Base-by-base conservation (phyloP, 1,284 basidiomycete species). In the Athelia psychrophila region DNA sequence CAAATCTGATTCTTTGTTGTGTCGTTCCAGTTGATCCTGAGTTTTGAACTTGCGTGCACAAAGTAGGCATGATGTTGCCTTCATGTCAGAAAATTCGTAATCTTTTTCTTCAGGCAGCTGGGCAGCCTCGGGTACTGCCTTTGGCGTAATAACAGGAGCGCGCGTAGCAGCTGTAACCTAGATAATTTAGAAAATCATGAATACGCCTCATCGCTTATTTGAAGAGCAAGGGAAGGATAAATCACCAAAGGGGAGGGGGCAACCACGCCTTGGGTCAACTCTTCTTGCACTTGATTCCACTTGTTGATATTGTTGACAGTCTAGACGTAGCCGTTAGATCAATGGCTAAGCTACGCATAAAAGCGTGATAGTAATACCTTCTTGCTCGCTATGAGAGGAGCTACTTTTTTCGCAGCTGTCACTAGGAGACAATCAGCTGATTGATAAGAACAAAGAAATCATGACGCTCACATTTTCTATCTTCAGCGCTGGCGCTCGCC, bases 211-310 rank as follows among this genome's bases (percentile, higher is more conserved):
- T 56, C 55, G 49, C 60, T 53, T 54, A 50, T 51, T 55, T 50
- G 45, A 45, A 63, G 57, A 61, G 61, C 60, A 62, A 65, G n/a
- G n/a, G 61, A 64, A 60, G 64, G 63, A 60, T 61, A 56, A 51
- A 60, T 72, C 67, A 77, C 75, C 71, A 65, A 61, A 66, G 62
- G 58, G 54, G 65, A 52, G 54, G 69, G 54, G 46, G 65, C 53
- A 55, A 63, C 61, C 50, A 71, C 52, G 55, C 73, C 68, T 54
- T 78, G 73, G 30, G 77, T 81, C 25, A 95, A 78, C 61, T 92
- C 93, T 68, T 86, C 86, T 70, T 95, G 91, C 16, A 94, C 91
- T 72, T 88, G 89, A 66, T 94, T 96, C 94, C 94, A 97, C 63
- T 97, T 96, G 63, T 80, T 86, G 65, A 98, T 96, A 61, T 95